Evolutionary conservation across 2,329 filamentous ascomycete species (phyloP), one percentile per base, ranked within the genome.

Genomic region (Botrytis aclada): DNA sequence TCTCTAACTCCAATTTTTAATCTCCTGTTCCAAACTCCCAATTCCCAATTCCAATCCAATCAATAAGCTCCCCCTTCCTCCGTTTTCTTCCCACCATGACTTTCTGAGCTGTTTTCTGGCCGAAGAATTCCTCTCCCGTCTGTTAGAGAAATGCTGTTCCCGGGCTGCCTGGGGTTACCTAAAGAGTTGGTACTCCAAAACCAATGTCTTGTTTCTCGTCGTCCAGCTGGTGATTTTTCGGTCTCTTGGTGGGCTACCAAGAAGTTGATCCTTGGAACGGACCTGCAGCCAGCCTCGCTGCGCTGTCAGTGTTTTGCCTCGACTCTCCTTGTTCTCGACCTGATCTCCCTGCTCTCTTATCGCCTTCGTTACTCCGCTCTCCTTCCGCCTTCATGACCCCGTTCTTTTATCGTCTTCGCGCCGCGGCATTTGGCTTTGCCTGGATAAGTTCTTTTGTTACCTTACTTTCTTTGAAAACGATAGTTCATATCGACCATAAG

Each of bases 131-230:
- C 45, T 47, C 45, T 47, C 45, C 22, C 3, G 4, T 47, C 7
- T 47, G 9, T 25, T 47, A 22, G 45, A 45, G 20, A 22, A 22
- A 0, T 2, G 20, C 43, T 22, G 43, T 7, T 9, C 20, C 7
- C 20, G 1, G 16, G 16, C 7, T 45, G 20, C 22, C 9, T 4
- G 3, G 25, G 9, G 3, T 0, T 14, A n/a, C 16, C 7, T 54
- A 9, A 54, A 56, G 14, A 29, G 8, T n/a, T 8, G 6, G n/a
- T 56, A 29, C 8, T n/a, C 51, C 1, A 56, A 56, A 18, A 56
- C n/a, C 6, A 56, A 56, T n/a, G 1, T 29, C n/a, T 29, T 29
- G 12, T 56, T 56, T 16, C n/a, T 29, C 1, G 4, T 56, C 4
- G 1, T 56, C 4, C n/a, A 56, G 5, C 14, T 56, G 14, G 1